Conservation (phyloP, 1,139 yeast species). For the Lodderomyces metapsilosis region DNA sequence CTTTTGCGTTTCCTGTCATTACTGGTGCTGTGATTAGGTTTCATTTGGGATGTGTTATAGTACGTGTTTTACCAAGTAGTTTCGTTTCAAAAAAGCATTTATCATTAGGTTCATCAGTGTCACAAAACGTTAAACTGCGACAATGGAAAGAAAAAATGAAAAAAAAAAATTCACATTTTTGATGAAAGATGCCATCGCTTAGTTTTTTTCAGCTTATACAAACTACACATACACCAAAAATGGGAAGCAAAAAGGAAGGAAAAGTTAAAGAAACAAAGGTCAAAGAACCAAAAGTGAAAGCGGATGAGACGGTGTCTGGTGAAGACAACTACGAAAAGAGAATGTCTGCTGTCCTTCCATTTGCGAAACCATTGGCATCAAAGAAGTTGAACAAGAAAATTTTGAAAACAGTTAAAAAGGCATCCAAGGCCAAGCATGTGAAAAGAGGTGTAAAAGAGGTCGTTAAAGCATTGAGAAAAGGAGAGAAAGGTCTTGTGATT, state of each 20-base stretch:
- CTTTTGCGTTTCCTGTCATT: conserved; percentile 2
- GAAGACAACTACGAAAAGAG: conserved; percentile 90
- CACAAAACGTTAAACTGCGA: no score
- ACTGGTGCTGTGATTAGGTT: not conserved
- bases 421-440: conserved; percentile 96
- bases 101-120: no score
- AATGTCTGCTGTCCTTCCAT: conserved; percentile 85
- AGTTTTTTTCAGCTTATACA: not conserved
- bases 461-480: conserved; percentile 95
- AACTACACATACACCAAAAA: conserved; percentile 20
- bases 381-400: conserved; percentile 95
- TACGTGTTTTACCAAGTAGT: no score
- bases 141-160: conserved; percentile 6
- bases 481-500: conserved; percentile 94
- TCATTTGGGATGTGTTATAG: no score
- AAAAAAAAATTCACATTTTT: not conserved
- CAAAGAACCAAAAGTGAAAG: conserved; percentile 18
- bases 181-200: not conserved
- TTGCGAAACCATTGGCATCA: conserved; percentile 93
- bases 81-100: no score
- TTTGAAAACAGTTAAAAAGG: conserved; percentile 92
- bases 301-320: conserved; percentile 34
- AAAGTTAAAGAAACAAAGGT: conserved; percentile 4
- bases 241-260: conserved; percentile 27
- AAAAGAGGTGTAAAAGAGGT: conserved; percentile 99